These are phyloP conservation scores for Schwanniomyces vanrijiae DNA, from an alignment of 805 yeast species.

Conservation along the genomic window DNA sequence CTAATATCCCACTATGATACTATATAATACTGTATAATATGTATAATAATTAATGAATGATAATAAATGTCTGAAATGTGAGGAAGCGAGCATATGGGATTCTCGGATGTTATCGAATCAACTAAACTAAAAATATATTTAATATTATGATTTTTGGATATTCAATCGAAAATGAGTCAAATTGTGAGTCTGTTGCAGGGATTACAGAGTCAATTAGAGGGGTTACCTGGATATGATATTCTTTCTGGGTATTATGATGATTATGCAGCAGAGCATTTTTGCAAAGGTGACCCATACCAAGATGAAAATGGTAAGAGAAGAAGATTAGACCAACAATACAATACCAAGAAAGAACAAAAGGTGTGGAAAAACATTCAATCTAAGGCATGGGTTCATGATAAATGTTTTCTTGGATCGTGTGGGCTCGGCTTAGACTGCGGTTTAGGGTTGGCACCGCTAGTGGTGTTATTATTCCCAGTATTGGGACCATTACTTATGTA, in stretches of 20 bases:
- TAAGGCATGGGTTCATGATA: slow-evolving; percentile 86
- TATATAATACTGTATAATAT: neutral
- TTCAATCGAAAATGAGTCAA: slow-evolving; percentile 14
- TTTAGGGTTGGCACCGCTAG: slow-evolving; percentile 73
- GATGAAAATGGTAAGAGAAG: slow-evolving; percentile 61
- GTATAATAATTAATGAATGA: neutral
- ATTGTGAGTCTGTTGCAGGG: slow-evolving; percentile 5
- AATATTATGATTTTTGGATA: neutral
- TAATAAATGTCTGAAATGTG: neutral
- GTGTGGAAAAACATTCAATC: slow-evolving; percentile 73
- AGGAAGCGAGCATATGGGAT: neutral
- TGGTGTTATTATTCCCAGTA: slow-evolving; percentile 65
- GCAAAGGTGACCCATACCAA: slow-evolving; percentile 66
- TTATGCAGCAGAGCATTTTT: slow-evolving; percentile 62
- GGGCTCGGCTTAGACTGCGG: slow-evolving; percentile 67
- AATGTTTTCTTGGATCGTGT: slow-evolving; percentile 77
- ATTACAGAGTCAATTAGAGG: slow-evolving; percentile 25
- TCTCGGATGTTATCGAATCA: neutral
- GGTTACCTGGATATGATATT: slow-evolving; percentile 57
- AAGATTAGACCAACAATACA: slow-evolving; percentile 56
- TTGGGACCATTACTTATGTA: slow-evolving; percentile 87
- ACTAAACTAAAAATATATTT: too few relatives aligned
- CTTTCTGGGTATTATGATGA: slow-evolving; percentile 63
- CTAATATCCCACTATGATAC: neutral
- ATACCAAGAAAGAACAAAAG: slow-evolving; percentile 53